Evolutionary conservation across 139 green algal species (phyloP).

Genomic region (Micractinium sp.): DNA sequence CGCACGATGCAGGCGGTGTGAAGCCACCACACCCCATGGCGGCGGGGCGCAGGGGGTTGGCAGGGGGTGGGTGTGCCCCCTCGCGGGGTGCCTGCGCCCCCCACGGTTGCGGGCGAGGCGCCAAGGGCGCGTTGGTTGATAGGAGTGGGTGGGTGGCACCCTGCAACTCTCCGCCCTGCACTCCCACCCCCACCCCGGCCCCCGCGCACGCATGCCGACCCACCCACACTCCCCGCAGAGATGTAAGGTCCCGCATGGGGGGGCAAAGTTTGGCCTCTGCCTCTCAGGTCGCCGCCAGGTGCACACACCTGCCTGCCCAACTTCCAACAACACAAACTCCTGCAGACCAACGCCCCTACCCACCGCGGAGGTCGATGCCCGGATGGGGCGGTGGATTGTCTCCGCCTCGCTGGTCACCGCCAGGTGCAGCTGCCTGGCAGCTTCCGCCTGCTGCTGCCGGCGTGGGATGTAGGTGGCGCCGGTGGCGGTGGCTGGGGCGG

Average conservation of each 20-base stretch:
- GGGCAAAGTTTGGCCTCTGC: too few species aligned
- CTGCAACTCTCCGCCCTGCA: too few species aligned
- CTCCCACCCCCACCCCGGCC: too few species aligned
- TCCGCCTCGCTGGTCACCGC: slow-evolving; percentile 18
- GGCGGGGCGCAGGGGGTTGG: too few species aligned
- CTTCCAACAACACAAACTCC: too few species aligned
- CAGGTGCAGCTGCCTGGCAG: background rate
- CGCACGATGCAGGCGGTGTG: background rate
- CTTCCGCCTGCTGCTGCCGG: slow-evolving; percentile 12
- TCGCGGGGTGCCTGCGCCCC: too few species aligned
- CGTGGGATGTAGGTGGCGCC: slow-evolving; percentile 15
- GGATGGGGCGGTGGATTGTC: slow-evolving; percentile 23
- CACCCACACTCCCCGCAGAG: background rate
- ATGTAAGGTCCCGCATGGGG: background rate
- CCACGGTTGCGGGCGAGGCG: too few species aligned
- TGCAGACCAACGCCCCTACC: background rate
- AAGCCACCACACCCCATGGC: background rate
- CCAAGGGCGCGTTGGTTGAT: too few species aligned
- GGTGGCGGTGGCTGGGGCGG: background rate
- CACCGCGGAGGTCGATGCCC: background rate
- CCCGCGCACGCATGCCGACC: too few species aligned
- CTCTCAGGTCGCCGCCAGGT: too few species aligned
- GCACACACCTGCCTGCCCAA: background rate
- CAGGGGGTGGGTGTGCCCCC: too few species aligned
- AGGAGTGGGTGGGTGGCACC: too few species aligned